These are phyloP conservation scores for Phialemoniopsis sp. DNA, from an alignment of 2,329 filamentous ascomycete species.

Conservation along the genomic window DNA sequence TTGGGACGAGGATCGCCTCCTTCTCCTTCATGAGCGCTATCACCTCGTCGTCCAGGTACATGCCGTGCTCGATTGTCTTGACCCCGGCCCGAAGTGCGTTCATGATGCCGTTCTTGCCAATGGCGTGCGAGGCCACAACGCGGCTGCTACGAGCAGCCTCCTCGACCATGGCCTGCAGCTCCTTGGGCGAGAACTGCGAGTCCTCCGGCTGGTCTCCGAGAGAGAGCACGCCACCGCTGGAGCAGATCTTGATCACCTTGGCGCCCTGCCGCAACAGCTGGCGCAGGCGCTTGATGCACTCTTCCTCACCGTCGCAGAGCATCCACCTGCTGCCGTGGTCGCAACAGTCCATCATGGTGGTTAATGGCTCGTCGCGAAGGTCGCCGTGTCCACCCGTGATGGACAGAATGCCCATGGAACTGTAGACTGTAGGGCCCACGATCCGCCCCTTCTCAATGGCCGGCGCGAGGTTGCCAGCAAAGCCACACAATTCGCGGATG, in stretches of 20 bases:
- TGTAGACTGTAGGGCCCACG: constrained; percentile 44
- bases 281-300: constrained; percentile 37
- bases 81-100: constrained; percentile 36
- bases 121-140: constrained; percentile 36
- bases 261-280: constrained; percentile 39
- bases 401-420: constrained; percentile 34
- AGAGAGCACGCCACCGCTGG: constrained; percentile 37
- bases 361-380: constrained; percentile 28
- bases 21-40: constrained; percentile 38
- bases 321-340: constrained; percentile 23
- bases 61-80: constrained; percentile 43
- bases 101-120: constrained; percentile 42
- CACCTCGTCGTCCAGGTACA: constrained; percentile 40
- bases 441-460: constrained; percentile 38
- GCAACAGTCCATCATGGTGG: constrained; percentile 23
- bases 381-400: constrained; percentile 47
- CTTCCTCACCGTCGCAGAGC: constrained; percentile 40
- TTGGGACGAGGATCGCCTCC: constrained; percentile 36
- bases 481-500: constrained; percentile 43
- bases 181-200: constrained; percentile 37
- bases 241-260: constrained; percentile 41
- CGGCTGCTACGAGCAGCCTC: constrained; percentile 33
- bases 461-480: constrained; percentile 34
- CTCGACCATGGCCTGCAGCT: constrained; percentile 36
- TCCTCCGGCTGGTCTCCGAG: constrained; percentile 36